Percentiles rank a stretch among this genome's conserved stretches.
Conservation (phyloP, 108 stramenopile species). For the Cyclotella atomus region DNA sequence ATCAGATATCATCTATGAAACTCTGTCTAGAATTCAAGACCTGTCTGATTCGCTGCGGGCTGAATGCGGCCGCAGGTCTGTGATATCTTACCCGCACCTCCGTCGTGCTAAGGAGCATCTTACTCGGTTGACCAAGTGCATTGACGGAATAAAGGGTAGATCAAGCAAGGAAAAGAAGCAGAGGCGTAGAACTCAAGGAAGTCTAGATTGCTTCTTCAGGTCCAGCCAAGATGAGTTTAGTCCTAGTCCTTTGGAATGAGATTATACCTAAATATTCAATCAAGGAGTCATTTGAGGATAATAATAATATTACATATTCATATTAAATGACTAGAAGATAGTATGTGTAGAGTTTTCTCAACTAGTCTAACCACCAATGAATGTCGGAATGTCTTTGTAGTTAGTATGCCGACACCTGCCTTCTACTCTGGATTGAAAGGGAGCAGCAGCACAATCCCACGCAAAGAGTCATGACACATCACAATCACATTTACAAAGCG, state of each 20-base stretch:
- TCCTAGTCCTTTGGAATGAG: background rate
- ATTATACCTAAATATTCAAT: background rate
- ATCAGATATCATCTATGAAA: slow-evolving; percentile 32
- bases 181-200: slow-evolving; percentile 42
- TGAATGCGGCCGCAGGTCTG: slow-evolving; percentile 31
- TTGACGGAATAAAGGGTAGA: slow-evolving; percentile 30
- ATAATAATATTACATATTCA: slow-evolving; percentile 9
- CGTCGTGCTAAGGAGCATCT: slow-evolving; percentile 48
- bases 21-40: slow-evolving; percentile 39
- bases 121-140: slow-evolving; percentile 24
- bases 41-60: slow-evolving; percentile 31
- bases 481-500: slow-evolving; percentile 63
- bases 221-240: slow-evolving; percentile 17
- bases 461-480: no score
- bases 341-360: background rate
- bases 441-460: no score
- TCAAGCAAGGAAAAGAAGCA: slow-evolving; percentile 36
- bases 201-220: slow-evolving; percentile 32
- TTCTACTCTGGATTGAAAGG: background rate
- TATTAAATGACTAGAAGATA: background rate
- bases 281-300: background rate
- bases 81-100: slow-evolving; percentile 45
- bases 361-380: no score
- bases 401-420: background rate
- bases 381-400: no score